A percentile compares a stretch with the other conserved stretches of the same genome.
Evolutionary conservation across 331 rosid genomes (phyloP).

Genomic region (Quercus tomentella): DNA sequence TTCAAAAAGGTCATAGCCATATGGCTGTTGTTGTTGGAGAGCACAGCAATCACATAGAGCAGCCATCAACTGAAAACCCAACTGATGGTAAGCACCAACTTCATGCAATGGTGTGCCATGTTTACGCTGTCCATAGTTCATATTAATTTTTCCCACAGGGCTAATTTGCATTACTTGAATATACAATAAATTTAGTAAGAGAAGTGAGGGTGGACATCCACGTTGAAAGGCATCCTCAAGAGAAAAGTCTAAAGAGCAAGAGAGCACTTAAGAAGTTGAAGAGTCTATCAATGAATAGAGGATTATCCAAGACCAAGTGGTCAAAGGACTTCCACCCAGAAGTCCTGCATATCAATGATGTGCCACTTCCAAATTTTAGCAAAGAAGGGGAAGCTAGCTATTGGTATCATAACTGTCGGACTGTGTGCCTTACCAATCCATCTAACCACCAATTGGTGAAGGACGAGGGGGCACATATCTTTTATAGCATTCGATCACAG

Average conservation of each 20-base stretch:
- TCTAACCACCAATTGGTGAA: too few relatives aligned
- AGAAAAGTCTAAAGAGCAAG: conserved; percentile 47
- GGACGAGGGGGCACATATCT: too few relatives aligned
- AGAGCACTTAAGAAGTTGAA: conserved; percentile 58
- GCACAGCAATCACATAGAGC: conserved; percentile 27
- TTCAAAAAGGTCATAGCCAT: conserved; percentile 96
- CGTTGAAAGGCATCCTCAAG: conserved; percentile 48
- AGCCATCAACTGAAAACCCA: conserved; percentile 25
- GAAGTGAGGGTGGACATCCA: conserved; percentile 78
- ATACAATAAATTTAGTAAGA: conserved; percentile 28
- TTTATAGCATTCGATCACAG: too few relatives aligned
- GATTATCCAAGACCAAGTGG: conserved; percentile 69
- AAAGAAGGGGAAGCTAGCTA: conserved; percentile 86
- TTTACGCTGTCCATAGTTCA: background rate
- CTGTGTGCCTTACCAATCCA: too few relatives aligned
- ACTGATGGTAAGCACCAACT: conserved; percentile 39
- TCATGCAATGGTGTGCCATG: background rate
- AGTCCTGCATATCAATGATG: conserved; percentile 61
- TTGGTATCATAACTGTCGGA: conserved; percentile 87
- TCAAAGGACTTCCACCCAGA: conserved; percentile 70
- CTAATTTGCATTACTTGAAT: background rate
- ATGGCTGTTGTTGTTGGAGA: conserved; percentile 81
- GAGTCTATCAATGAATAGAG: conserved; percentile 49
- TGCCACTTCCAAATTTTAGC: conserved; percentile 57
- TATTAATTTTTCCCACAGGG: background rate